Evolutionary conservation across 441 rosid species (phyloP).

Genomic region (Francoa sonchifolia): DNA sequence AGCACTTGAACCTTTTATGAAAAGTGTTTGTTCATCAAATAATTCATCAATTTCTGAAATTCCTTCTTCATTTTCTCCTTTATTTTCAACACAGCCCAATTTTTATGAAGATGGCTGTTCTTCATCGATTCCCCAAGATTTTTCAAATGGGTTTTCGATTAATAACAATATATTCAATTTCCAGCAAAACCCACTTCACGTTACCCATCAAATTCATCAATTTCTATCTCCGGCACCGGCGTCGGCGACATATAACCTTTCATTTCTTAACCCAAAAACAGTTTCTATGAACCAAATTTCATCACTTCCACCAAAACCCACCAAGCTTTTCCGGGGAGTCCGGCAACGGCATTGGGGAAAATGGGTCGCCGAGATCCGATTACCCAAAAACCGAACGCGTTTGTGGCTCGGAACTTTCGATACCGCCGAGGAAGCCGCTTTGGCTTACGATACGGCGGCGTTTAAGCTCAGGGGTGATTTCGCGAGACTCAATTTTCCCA

Average conservation of each 20-base stretch:
- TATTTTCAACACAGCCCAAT: slow-evolving; percentile 12
- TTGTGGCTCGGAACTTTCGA: slow-evolving; percentile 61
- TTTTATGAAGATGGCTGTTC: slow-evolving; percentile 30
- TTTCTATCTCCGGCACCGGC: slow-evolving; percentile 24
- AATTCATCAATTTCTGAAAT: background rate
- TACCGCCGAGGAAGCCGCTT: slow-evolving; percentile 60
- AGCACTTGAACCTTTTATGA: slow-evolving; percentile 67
- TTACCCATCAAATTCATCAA: slow-evolving; percentile 34
- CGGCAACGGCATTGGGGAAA: slow-evolving; percentile 65
- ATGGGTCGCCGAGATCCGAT: slow-evolving; percentile 70
- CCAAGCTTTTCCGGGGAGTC: slow-evolving; percentile 50
- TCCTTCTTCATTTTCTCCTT: slow-evolving; percentile 2
- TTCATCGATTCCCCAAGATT: slow-evolving; percentile 23
- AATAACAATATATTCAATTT: slow-evolving; percentile 16
- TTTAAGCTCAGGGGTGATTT: slow-evolving; percentile 48
- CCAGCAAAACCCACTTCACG: slow-evolving; percentile 14
- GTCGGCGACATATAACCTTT: slow-evolving; percentile 1
- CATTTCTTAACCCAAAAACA: slow-evolving; percentile 37
- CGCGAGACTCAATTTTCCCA: slow-evolving; percentile 54
- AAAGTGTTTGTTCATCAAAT: slow-evolving; percentile 40
- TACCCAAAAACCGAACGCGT: slow-evolving; percentile 48
- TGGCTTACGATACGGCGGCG: slow-evolving; percentile 50
- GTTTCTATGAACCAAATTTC: slow-evolving; percentile 28
- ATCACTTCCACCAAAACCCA: slow-evolving; percentile 17
- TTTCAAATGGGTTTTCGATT: slow-evolving; percentile 32